Percentiles rank a stretch among this genome's conserved stretches.
Evolutionary conservation across 805 yeast species (phyloP).

Genomic region (Candida khao-thaluensis): DNA sequence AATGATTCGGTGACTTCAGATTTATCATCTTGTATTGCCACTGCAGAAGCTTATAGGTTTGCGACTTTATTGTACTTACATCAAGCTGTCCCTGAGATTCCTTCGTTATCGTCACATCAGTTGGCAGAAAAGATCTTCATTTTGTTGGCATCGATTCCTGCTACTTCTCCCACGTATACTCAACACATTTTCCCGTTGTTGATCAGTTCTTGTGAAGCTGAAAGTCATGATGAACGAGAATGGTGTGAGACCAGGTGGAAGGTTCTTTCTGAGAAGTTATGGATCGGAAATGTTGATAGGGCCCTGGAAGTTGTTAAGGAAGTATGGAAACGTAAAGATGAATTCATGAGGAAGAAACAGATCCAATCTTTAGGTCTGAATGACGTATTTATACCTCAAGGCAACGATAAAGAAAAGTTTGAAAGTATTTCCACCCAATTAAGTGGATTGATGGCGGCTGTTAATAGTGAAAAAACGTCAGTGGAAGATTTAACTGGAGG

Average conservation of each 20-base stretch:
- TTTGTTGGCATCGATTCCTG: conserved; percentile 62
- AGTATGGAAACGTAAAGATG: conserved; percentile 66
- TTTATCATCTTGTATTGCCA: conserved; percentile 57
- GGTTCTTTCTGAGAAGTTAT: conserved; percentile 49
- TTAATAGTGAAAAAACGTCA: conserved; percentile 29
- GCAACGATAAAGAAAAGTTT: conserved; percentile 20
- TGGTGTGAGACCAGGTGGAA: conserved; percentile 64
- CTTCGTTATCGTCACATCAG: conserved; percentile 51
- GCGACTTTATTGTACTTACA: conserved; percentile 59
- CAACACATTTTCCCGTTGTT: conserved; percentile 66
- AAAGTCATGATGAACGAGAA: conserved; percentile 54
- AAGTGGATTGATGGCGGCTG: conserved; percentile 42
- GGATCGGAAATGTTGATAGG: conserved; percentile 66
- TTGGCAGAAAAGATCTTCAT: conserved; percentile 60
- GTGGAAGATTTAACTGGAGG: conserved; percentile 37
- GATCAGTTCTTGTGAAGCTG: conserved; percentile 66
- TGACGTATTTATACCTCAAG: conserved; percentile 17
- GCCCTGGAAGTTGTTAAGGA: conserved; percentile 69
- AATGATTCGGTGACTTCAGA: conserved; percentile 43
- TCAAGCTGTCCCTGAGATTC: conserved; percentile 71
- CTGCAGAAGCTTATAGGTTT: conserved; percentile 68
- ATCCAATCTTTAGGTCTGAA: conserved; percentile 12
- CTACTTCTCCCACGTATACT: conserved; percentile 52
- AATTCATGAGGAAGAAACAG: conserved; percentile 27
- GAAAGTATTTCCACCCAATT: conserved; percentile 32